Conservation (phyloP, 768 basidiomycete genomes). For the Termitomyces sp. region DNA sequence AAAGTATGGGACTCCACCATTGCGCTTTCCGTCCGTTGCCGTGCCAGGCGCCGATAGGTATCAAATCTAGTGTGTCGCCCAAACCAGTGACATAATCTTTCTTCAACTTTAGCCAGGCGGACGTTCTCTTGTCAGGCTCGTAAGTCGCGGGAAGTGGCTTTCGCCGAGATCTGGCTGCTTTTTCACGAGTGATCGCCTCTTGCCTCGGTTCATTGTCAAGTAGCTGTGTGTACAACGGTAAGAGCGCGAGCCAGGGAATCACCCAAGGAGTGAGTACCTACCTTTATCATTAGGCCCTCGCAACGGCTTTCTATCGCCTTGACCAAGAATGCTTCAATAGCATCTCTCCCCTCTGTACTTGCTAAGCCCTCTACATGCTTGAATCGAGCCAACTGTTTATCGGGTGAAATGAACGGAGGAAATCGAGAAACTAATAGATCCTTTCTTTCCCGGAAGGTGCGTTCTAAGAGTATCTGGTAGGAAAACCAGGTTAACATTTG, state of each 20-base stretch:
- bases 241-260: no score
- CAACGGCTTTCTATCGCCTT: constrained; percentile 71
- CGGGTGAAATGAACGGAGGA: constrained; percentile 43
- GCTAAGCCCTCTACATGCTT: constrained; percentile 72
- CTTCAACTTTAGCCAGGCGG: constrained; percentile 89
- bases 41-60: constrained; percentile 83
- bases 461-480: constrained; percentile 61
- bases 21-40: constrained; percentile 85
- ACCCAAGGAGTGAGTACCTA: no score
- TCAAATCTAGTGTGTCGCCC: constrained; percentile 71
- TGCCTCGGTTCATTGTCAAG: constrained; percentile 51
- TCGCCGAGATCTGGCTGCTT: constrained; percentile 37
- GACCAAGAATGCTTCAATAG: constrained; percentile 73
- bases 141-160: constrained; percentile 83
- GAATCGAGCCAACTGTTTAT: constrained; percentile 53
- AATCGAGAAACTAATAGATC: constrained; percentile 62
- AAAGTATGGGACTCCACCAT: constrained; percentile 91
- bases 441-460: constrained; percentile 70
- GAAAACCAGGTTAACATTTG: constrained; percentile 1
- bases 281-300: constrained; percentile 96
- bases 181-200: constrained; percentile 24
- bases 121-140: constrained; percentile 84
- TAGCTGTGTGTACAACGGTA: constrained; percentile 38
- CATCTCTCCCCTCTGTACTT: constrained; percentile 57
- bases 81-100: constrained; percentile 85